Base-by-base conservation (phyloP, 257 asterid species). In the Euphrasia confusa region DNA sequence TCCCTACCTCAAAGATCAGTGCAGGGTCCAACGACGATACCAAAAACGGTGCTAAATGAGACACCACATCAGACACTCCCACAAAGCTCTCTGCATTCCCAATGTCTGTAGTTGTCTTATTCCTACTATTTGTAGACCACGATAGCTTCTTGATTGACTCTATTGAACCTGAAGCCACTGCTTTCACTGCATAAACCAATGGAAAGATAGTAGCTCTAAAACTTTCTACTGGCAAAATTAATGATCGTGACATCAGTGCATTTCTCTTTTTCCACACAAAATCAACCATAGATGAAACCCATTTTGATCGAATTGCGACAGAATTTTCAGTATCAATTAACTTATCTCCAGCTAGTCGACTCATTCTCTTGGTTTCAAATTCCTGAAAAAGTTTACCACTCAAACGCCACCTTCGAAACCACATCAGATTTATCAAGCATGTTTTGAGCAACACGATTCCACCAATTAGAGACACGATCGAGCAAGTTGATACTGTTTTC, bases 271-370 rank as follows among this genome's bases (percentile, higher is more conserved):
- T 81, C 97, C 97, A 86, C 10, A 76, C 74, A 33, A 86, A 86
- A 67, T 89, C 95, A 52, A 83, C 89, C 95, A 83, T 86, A 1
- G 83, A 79, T 0, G 86, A 79, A 57, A 89, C 79, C 97, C 97
- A 89, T 62, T 86, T 85, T 3, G 97, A 86, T 39, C 97, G 73
- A 67, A 89, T 81, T 8, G 94, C 97, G 2, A 89, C 95, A 0
- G 94, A 84, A 26, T 89, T 89, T 65, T 89, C 97, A 49, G 89
- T 89, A 75, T 82, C 94, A 30, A 89, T 84, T n/a, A 89, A 80
- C 77, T 89, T 89, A 75, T 89, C 97, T 6, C 97, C 94, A 1
- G 97, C 97, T 47, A 89, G 82, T 37, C 97, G 77, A 52, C 97
- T 89, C 97, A 86, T 86, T 68, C 91, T 75, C 72, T 89, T 89